phyloP scores from a whole-genome alignment of 164 flowering plant species.

The Vitis cinerea region DNA sequence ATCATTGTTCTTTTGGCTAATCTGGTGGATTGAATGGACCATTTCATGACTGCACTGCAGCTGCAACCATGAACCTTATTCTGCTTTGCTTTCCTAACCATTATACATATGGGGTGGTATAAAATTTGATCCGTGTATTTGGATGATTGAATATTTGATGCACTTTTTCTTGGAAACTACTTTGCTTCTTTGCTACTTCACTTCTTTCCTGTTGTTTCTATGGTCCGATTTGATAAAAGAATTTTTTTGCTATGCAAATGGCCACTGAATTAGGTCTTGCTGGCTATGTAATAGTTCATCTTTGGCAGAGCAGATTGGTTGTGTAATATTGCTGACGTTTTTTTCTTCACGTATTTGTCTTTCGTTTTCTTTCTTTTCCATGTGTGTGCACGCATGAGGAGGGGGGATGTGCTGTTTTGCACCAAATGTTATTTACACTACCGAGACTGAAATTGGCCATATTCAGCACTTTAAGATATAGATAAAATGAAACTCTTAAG shows the following conservation, averaged over 20 bases:
- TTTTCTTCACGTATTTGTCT: background rate
- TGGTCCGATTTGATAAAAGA: background rate
- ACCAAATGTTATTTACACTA: background rate
- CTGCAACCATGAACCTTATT: no score
- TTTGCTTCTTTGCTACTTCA: background rate
- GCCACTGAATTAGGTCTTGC: background rate
- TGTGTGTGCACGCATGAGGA: background rate
- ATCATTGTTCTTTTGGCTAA: no score
- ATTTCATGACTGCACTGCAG: no score
- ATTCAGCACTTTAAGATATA: background rate
- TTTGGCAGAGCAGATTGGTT: no score
- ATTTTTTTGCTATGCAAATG: background rate
- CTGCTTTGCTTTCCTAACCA: no score
- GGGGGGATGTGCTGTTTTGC: background rate
- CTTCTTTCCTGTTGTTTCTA: background rate
- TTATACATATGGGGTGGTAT: background rate
- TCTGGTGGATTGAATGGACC: no score
- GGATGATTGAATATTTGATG: background rate
- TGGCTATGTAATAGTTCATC: background rate
- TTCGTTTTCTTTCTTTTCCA: background rate
- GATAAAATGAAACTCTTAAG: background rate
- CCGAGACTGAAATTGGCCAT: background rate
- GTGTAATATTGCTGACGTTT: no score
- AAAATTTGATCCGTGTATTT: background rate
- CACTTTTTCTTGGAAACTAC: background rate